These are phyloP conservation scores for Myxozyma sirexii DNA, from an alignment of 805 yeast genomes.

Conservation along the genomic window DNA sequence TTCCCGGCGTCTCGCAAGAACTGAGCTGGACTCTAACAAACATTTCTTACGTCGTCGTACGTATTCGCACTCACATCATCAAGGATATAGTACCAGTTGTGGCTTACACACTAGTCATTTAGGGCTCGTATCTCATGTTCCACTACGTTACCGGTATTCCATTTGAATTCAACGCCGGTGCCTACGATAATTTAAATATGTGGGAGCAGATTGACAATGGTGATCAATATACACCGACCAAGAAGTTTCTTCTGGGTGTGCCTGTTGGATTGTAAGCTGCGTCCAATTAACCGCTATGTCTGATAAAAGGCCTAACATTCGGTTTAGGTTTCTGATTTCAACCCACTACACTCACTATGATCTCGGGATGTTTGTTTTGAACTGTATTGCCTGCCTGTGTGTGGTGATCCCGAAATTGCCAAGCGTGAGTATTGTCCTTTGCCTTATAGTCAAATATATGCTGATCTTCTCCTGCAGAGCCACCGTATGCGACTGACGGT, in stretches of 20 bases:
- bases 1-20: constrained; percentile 80
- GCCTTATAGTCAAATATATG: too few species aligned
- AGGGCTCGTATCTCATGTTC: constrained; percentile 89
- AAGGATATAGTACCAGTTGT: background rate
- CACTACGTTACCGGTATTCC: constrained; percentile 97
- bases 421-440: constrained; percentile 21
- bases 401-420: constrained; percentile 94
- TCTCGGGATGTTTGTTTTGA: constrained; percentile 72
- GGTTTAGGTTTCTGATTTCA: constrained; percentile 64
- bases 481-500: constrained; percentile 34
- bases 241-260: constrained; percentile 88
- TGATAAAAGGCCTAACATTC: too few species aligned
- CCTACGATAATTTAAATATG: constrained; percentile 93
- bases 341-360: constrained; percentile 92
- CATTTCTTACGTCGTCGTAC: constrained; percentile 70
- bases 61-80: background rate
- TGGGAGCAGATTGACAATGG: constrained; percentile 98
- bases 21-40: constrained; percentile 94
- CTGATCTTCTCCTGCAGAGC: constrained; percentile 13
- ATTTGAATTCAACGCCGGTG: constrained; percentile 94
- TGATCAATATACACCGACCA: constrained; percentile 94
- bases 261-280: constrained; percentile 66
- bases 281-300: too few species aligned
- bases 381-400: constrained; percentile 76
- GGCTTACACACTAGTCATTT: background rate